Base-by-base conservation (phyloP, 2,329 filamentous ascomycete genomes). In the Fusarium foetens region DNA sequence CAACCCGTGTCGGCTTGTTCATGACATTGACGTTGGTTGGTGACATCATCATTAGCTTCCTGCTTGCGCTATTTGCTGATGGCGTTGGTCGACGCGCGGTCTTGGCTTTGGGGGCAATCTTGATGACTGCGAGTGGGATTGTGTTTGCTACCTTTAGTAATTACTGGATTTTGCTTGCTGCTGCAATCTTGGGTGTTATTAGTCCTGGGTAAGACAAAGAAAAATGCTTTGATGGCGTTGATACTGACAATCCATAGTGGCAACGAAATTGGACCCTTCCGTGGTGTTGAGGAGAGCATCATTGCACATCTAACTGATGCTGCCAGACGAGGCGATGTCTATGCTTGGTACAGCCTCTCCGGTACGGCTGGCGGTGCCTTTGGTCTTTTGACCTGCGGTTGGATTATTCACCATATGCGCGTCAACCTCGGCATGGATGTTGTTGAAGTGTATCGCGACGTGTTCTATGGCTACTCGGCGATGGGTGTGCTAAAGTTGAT, bases 11-110 rank as follows among this genome's bases (percentile, higher is more conserved):
- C 66, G 90, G 90, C 6, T 79, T 91, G 2, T 92, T 92, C 80
- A 91, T 92, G 89, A 91, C 89, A 1, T 77, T 91, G 69, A 92
- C 90, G 0, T 80, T 92, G 21, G 81, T 84, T 19, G 90, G 90
- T 31, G 90, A 92, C 77, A 84, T 88, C 8, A 75, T 83, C 45
- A 86, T 91, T 68, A 90, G 89, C 74, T 86, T 91, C 63, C 41
- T 88, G 27, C 82, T 92, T 51, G 90, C 89, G 0, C 75, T 89
- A 10, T 82, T 90, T 67, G 88, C 90, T 31, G 90, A 92, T 79
- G 81, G 81, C 0, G 74, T 90, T 55, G 90, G 90, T 7, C 84
- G 89, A 31, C 84, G 85, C 55, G 81, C 80, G 10, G 84, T 89
- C n/a, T 81, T 92, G 8, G 82, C 84, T 1, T 72, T 86, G 7